Conservation (phyloP, 192 early-diverging fungal genomes). For the Gamsiella multidivaricata region DNA sequence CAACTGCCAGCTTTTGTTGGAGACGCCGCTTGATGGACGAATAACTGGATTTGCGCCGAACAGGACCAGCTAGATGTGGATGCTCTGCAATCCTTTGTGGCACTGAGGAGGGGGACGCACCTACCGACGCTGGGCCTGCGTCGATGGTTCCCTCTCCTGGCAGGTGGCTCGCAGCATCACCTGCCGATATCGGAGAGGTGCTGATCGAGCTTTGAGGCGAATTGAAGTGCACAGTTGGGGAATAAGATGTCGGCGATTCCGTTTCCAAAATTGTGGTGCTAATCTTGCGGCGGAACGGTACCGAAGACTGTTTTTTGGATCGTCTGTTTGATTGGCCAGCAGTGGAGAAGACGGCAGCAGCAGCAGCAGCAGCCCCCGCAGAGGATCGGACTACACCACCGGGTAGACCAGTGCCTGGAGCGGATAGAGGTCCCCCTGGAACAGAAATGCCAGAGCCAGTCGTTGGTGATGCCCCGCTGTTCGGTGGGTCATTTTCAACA, state of each 20-base stretch:
- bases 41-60: neutral
- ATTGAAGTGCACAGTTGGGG: constrained; percentile 2
- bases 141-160: neutral
- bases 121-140: neutral
- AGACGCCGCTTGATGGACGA: constrained; percentile 8
- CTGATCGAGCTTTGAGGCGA: neutral
- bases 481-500: constrained; percentile 20
- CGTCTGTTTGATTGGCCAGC: constrained; percentile 2
- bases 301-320: neutral
- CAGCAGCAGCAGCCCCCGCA: neutral
- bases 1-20: constrained; percentile 11
- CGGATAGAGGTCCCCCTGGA: neutral
- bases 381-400: constrained; percentile 11
- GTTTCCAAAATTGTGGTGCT: constrained; percentile 1
- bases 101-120: neutral
- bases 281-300: neutral
- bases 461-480: neutral
- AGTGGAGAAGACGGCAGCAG: too few relatives aligned
- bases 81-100: neutral
- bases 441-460: neutral
- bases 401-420: neutral
- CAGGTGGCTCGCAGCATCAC: too few relatives aligned
- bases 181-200: neutral
- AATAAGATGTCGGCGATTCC: neutral
- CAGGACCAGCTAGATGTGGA: neutral